Percentiles rank a stretch among this genome's conserved stretches.
Evolutionary conservation across 2,329 filamentous ascomycete species (phyloP).

Genomic region (Colletotrichum abscissum): DNA sequence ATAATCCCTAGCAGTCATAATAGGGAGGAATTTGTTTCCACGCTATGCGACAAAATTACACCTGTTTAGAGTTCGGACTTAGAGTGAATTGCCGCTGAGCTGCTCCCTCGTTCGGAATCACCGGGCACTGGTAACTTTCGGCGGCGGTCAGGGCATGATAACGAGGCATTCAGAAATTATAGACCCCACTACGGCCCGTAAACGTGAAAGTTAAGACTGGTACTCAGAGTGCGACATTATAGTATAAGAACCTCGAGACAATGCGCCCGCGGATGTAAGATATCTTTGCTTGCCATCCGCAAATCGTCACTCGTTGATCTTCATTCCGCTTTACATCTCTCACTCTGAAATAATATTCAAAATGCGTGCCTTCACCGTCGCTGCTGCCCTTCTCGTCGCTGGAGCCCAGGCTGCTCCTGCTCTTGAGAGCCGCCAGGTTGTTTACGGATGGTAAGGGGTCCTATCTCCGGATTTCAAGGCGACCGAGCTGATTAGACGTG

Average conservation of each 20-base stretch:
- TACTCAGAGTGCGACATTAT: neutral
- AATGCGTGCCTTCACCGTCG: constrained; percentile 13
- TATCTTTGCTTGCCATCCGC: neutral
- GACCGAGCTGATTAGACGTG: neutral
- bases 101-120: neutral
- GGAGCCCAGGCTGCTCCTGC: constrained; percentile 19
- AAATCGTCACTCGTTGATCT: neutral
- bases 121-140: neutral
- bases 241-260: constrained; percentile 14
- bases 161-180: neutral
- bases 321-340: neutral
- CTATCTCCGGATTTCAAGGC: neutral
- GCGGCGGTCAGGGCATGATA: neutral
- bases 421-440: constrained; percentile 9
- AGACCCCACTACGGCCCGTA: neutral
- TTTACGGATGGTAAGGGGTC: constrained; percentile 20
- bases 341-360: neutral
- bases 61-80: neutral
- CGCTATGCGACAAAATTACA: neutral
- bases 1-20: neutral
- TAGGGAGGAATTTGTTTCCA: neutral
- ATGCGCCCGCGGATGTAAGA: accelerated
- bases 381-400: constrained; percentile 11
- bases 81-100: neutral
- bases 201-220: neutral